Evolutionary conservation across 2,329 filamentous ascomycete species (phyloP), one percentile per base, ranked within the genome.

Genomic region (Botryosphaeria dothidea): DNA sequence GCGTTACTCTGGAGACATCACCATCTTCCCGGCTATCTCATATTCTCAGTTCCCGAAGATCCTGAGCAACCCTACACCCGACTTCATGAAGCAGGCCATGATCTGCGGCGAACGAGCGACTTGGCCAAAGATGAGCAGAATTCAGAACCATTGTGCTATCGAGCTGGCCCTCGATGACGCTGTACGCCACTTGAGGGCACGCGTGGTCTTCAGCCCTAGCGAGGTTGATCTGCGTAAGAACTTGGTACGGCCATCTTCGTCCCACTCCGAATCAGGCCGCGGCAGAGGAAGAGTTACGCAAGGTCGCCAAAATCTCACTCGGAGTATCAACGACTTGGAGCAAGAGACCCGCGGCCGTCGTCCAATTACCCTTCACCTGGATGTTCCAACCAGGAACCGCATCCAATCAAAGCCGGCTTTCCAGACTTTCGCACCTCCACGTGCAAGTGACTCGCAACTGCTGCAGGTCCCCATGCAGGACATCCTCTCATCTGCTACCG

Each of bases 1-100:
- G 72, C 92, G 91, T 68, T 98, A 98, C 73, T 93, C 92, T 2
- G 94, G 94, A 6, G 93, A 98, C 76, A 97, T 98, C 74, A 98
- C 93, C 49, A 97, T 98, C 62, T 83, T 96, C 34, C 93, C 93
- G 0, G 88, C 92, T 62, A 89, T 96, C 65, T 86, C 85, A 4
- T 87, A 90, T 61, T 84, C 88, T 7, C 90, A 96, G 67, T 86
- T 96, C 23, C 89, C 91, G 0, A 85, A 86, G 8, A 88, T 97
- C 27, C 82, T 98, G 49, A 90, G 85, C 68, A 98, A 98, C 66
- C 94, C 94, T 1, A 93, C 90, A 0, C 81, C 88, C 0, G 91
- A 93, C 4, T 98, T 96, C 74, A 96, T 98, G 92, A 77, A 90
- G 4, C 85, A 90, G 52, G 90, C 91, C 8, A 91, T 91, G 71